These are phyloP conservation scores for Chytriomyces sp. DNA, from an alignment of 192 early-diverging fungal species.

Conservation along the genomic window DNA sequence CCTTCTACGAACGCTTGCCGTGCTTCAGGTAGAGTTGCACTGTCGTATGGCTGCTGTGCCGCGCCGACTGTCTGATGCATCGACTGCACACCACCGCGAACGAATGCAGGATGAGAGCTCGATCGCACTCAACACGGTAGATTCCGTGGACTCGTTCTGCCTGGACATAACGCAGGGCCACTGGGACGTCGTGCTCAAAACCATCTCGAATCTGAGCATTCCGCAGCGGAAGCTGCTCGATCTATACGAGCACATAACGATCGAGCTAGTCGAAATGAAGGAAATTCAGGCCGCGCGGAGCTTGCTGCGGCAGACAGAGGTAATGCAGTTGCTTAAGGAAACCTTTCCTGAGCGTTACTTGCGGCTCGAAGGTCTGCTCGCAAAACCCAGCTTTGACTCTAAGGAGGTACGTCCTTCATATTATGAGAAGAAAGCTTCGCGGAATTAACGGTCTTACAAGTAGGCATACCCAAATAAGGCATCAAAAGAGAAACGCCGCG, in stretches of 20 bases:
- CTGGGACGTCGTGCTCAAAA: slow-evolving; percentile 86
- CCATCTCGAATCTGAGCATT: slow-evolving; percentile 57
- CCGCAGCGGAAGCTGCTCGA: slow-evolving; percentile 68
- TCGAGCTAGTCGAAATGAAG: slow-evolving; percentile 83
- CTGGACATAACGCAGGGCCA: slow-evolving; percentile 74
- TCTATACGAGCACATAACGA: slow-evolving; percentile 89
- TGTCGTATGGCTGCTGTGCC: not conserved
- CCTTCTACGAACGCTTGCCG: slow-evolving; percentile 71
- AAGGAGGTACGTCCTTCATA: slow-evolving; percentile 52
- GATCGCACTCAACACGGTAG: slow-evolving; percentile 82
- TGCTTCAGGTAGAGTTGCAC: slow-evolving; percentile 63
- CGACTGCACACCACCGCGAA: not conserved
- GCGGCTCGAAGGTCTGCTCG: slow-evolving; percentile 77
- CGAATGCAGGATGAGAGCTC: slow-evolving; percentile 71
- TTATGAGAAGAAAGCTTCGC: not conserved
- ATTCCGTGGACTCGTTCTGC: slow-evolving; percentile 72
- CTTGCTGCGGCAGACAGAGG: slow-evolving; percentile 85
- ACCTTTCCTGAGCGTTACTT: slow-evolving; percentile 75
- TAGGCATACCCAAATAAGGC: slow-evolving; percentile 63
- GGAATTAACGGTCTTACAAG: not conserved
- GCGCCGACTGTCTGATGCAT: not conserved
- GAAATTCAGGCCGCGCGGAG: slow-evolving; percentile 83
- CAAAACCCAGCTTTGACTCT: slow-evolving; percentile 68
- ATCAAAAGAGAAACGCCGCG: slow-evolving; percentile 73
- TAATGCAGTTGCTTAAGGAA: slow-evolving; percentile 81